Evolutionary conservation across 306 rosid species (phyloP), one percentile per base, ranked within the genome.

Genomic region (Benincasa hispida): DNA sequence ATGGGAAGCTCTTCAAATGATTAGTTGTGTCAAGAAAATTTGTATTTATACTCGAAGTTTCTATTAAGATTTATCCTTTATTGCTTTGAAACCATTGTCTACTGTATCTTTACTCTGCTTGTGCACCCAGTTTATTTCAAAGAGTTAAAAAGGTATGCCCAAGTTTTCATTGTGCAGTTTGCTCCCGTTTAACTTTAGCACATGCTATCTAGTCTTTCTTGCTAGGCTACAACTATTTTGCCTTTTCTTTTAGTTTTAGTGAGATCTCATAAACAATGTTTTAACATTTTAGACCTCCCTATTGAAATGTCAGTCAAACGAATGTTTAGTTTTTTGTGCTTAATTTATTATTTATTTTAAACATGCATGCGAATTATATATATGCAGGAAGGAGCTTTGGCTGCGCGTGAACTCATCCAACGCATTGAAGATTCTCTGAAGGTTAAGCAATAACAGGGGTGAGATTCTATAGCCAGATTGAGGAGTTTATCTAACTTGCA

Each of bases 361-460:
- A 22, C 55, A 24, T 60, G 54, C 22, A n/a, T 34, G n/a, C 25
- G 15, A 50, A 74, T 63, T 74, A 73, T 35, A 8, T 42, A 45
- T 74, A 59, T 83, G 73, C 86, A 94, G 97, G 98, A 94, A 88
- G 98, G 98, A 57, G 98, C 98, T 56, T 60, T 91, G 81, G 51
- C 77, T 50, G 97, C 91, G 34, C 82, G 85, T 78, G 92, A 94
- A 81, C 93, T 94, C 19, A 76, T 87, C 54, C 85, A 91, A 82
- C 89, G 90, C 72, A 80, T 94, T 50, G 97, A 91, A 85, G 76
- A 84, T 9, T 79, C 91, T 63, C 81, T 94, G 82, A 80, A 84
- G 75, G 92, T 87, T 22, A 89, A 84, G 82, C 90, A 91, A 78
- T 89, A 93, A 77, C 62, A 47, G 57, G 24, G 47, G 90, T 84